Evolutionary conservation across 1,284 basidiomycete species (phyloP), one percentile per base, ranked within the genome.

Genomic region (Somion occarium): DNA sequence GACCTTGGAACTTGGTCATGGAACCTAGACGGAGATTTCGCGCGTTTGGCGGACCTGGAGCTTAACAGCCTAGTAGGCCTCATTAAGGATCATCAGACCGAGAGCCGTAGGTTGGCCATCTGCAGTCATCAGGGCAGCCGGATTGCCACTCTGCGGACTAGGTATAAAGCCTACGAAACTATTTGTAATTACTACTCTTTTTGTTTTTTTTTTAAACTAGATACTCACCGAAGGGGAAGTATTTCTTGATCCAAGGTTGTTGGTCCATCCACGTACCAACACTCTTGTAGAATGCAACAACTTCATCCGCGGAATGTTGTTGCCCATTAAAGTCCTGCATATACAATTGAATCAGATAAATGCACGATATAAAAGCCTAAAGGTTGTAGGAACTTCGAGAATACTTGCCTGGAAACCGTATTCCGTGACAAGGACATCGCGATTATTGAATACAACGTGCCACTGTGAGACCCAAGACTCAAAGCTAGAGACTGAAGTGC

Each of bases 401-500:
- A 9, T 27, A 5, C 5, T 23, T 56, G 83, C 82, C 70, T 81
- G 72, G 69, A 80, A 81, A 55, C 83, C 85, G 61, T 78, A 82
- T 64, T 91, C 90, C 3, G 88, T 90, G 48, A 88, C 66, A 76
- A 73, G 76, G 50, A 92, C 72, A 12, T 71, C n/a, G n/a, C n/a
- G 71, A 49, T 44, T 60, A 48, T 66, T 61, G 23, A 68, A 57
- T 0, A 70, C 70, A 26, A 65, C 60, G 62, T 88, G 68, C 65
- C 79, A 82, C 3, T 72, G 59, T 12, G 63, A 62, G 30, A 85
- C 63, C 61, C 82, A 83, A 2, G 55, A 46, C 43, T 81, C 74
- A 60, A 91, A 75, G 12, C 69, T 71, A 0, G 71, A 51, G 0
- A 76, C 60, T 9, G 72, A 58, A 15, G 72, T 75, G 48, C 77